Percentiles rank a stretch among this genome's conserved stretches.
Evolutionary conservation across 2,329 filamentous ascomycete species (phyloP).

Genomic region (Epichloe scottii): DNA sequence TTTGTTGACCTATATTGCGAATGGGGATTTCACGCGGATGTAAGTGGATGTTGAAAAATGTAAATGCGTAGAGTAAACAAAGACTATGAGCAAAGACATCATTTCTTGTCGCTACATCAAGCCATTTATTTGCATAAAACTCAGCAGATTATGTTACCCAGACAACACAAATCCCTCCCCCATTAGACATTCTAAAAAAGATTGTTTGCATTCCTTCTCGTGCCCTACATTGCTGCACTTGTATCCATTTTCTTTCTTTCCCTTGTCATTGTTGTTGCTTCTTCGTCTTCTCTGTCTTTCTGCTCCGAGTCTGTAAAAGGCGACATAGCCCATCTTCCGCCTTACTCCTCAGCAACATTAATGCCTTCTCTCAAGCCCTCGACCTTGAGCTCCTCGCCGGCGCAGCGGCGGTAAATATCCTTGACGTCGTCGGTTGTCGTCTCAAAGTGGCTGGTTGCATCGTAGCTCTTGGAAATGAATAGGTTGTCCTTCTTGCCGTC

Average conservation of each 20-base stretch:
- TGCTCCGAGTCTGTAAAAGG: not conserved
- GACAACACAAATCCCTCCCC: not conserved
- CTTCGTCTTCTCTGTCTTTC: not conserved
- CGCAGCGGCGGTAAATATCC: slow-evolving; percentile 78
- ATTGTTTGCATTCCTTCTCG: not conserved
- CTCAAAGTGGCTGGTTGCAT: slow-evolving; percentile 96
- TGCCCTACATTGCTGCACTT: not conserved
- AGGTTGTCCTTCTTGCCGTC: slow-evolving; percentile 78
- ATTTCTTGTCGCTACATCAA: slow-evolving; percentile 2
- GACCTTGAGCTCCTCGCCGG: slow-evolving; percentile 76
- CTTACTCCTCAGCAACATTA: slow-evolving; percentile 56
- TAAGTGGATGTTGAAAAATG: too few relatives aligned
- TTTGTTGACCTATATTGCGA: too few relatives aligned
- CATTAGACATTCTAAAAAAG: not conserved
- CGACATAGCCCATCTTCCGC: not conserved
- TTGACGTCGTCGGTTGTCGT: slow-evolving; percentile 81
- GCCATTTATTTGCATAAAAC: not conserved
- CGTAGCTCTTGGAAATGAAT: slow-evolving; percentile 98
- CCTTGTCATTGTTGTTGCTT: not conserved
- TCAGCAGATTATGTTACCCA: slow-evolving; percentile 4
- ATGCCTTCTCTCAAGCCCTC: slow-evolving; percentile 75
- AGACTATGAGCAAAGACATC: not conserved
- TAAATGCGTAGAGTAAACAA: too few relatives aligned
- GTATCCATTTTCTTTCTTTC: not conserved
- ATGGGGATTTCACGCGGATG: too few relatives aligned